A percentile compares a stretch with the other conserved stretches of the same genome.
Evolutionary conservation across 306 rosid genomes (phyloP).

Genomic region (Glycine latifolia): DNA sequence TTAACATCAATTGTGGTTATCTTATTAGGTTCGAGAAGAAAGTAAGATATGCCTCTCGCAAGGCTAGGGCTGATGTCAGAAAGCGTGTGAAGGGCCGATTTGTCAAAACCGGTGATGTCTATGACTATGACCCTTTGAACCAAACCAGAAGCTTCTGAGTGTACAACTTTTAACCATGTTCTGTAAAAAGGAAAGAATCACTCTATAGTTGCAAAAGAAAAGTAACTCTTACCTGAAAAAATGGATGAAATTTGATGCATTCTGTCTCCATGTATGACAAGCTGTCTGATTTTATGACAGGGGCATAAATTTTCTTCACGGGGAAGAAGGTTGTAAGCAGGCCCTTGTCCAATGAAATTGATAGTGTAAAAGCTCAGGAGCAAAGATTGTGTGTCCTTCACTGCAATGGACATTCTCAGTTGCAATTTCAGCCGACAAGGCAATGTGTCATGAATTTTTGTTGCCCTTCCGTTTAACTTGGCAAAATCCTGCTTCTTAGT

Average conservation of each 20-base stretch:
- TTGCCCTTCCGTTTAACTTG: conserved; percentile 46
- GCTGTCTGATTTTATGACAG: conserved; percentile 73
- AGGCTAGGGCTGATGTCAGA: conserved; percentile 93
- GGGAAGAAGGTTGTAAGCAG: conserved; percentile 51
- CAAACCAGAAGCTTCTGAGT: conserved; percentile 90
- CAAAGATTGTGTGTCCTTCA: conserved; percentile 48
- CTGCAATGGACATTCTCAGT: conserved; percentile 40
- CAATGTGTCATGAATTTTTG: conserved; percentile 39
- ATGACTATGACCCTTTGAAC: conserved; percentile 89
- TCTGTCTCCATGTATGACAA: conserved; percentile 56
- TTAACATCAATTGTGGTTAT: conserved; percentile 29
- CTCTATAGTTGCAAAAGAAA: conserved; percentile 52
- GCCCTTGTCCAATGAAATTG: conserved; percentile 31
- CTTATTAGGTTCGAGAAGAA: conserved; percentile 77
- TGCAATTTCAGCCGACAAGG: conserved; percentile 45
- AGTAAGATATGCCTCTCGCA: conserved; percentile 94
- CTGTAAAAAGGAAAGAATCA: conserved; percentile 58
- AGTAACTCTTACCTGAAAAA: conserved; percentile 48
- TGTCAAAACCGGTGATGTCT: conserved; percentile 90
- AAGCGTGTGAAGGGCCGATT: conserved; percentile 96
- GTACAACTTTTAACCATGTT: conserved; percentile 66
- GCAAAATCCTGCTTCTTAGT: conserved; percentile 46
- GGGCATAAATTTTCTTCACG: conserved; percentile 57
- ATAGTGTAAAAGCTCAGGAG: conserved; percentile 46
- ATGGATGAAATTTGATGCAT: conserved; percentile 54